Percentiles rank a stretch among this genome's conserved stretches.
Conservation (phyloP, 352 stramenopile genomes). For the Pythium myriotylum region DNA sequence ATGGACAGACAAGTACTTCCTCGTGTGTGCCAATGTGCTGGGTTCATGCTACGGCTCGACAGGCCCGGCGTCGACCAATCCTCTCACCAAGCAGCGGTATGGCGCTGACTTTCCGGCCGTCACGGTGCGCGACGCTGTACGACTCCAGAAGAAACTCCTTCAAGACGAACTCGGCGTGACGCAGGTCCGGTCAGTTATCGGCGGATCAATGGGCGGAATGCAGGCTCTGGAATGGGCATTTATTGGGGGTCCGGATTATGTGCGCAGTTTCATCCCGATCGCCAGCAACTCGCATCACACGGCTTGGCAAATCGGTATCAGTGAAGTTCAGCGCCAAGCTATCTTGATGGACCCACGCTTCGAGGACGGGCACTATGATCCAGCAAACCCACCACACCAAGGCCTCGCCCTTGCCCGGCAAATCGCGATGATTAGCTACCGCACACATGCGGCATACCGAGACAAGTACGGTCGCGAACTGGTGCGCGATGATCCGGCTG, state of each 20-base stretch:
- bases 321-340: conserved; percentile 94
- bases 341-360: conserved; percentile 96
- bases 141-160: conserved; percentile 89
- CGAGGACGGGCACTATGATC: conserved; percentile 78
- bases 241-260: conserved; percentile 69
- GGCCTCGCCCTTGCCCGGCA: conserved; percentile 93
- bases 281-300: conserved; percentile 94
- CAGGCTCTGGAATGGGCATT: conserved; percentile 97
- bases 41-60: conserved; percentile 96
- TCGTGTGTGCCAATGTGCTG: conserved; percentile 97
- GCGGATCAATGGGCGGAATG: conserved; percentile 97
- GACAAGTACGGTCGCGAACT: conserved; percentile 92
- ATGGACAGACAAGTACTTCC: conserved; percentile 96
- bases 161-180: conserved; percentile 87
- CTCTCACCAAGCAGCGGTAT: conserved; percentile 71
- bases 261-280: conserved; percentile 92
- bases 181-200: conserved; percentile 90
- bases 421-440: conserved; percentile 97
- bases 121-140: conserved; percentile 93
- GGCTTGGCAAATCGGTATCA: conserved; percentile 96
- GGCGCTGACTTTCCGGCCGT: conserved; percentile 90
- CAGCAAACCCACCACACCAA: conserved; percentile 54
- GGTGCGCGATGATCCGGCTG: conserved; percentile 18
- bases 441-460: conserved; percentile 90
- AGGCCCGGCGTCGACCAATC: conserved; percentile 82